These are phyloP conservation scores for Nemania diffusa DNA, from an alignment of 2,329 filamentous ascomycete species.

Conservation along the genomic window DNA sequence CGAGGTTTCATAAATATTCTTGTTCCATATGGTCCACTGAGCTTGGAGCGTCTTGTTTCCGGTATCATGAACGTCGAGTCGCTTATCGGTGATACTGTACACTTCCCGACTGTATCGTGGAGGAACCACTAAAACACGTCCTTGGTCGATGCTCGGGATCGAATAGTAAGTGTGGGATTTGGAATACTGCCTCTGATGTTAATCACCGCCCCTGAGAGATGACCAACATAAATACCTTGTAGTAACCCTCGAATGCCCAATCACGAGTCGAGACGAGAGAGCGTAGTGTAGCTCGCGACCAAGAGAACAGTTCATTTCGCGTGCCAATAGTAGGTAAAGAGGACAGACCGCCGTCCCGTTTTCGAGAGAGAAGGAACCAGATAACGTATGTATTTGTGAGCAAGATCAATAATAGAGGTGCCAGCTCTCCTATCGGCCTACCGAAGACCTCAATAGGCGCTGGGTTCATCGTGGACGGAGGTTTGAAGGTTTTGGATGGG, in stretches of 20 bases:
- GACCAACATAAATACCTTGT: background rate
- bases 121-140: constrained; percentile 4
- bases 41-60: constrained; percentile 16
- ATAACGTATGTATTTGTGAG: too few species aligned
- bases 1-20: constrained; percentile 7
- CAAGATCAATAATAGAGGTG: too few species aligned
- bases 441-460: too few species aligned
- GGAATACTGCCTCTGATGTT: too few species aligned
- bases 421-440: too few species aligned
- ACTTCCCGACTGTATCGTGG: constrained; percentile 11
- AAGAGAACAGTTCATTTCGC: background rate
- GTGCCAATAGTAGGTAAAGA: background rate
- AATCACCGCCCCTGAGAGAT: too few species aligned
- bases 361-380: too few species aligned
- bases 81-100: constrained; percentile 5
- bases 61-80: constrained; percentile 13
- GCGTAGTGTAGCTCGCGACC: background rate
- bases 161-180: too few species aligned
- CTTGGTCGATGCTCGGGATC: constrained; percentile 14
- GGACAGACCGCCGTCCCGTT: too few species aligned
- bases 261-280: background rate
- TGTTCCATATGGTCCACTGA: constrained; percentile 26
- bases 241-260: background rate
- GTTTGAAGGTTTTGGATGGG: too few species aligned
- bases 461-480: too few species aligned